Evolutionary conservation across 768 basidiomycete species (phyloP).

Genomic region (Lentinula boryana): DNA sequence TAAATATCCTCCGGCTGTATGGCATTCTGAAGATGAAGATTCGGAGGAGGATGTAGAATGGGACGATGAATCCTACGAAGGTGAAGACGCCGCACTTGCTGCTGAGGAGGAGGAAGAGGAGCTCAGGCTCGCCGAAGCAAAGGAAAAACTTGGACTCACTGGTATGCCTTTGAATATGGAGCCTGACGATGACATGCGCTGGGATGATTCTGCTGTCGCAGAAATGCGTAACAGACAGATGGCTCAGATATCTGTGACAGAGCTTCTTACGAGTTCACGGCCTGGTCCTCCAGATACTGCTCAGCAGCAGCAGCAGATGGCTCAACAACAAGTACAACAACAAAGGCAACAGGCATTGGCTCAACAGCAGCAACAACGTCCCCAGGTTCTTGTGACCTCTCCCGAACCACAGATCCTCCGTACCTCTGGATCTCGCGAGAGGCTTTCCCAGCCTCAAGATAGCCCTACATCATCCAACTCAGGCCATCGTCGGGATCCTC

Average conservation of each 20-base stretch:
- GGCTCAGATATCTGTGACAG: slow-evolving; percentile 13
- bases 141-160: slow-evolving; percentile 21
- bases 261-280: slow-evolving; percentile 28
- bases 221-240: slow-evolving; percentile 32
- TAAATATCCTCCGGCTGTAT: slow-evolving; percentile 78
- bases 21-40: slow-evolving; percentile 66
- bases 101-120: slow-evolving; percentile 50
- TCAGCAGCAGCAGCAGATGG: slow-evolving; percentile 26
- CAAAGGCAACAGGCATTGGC: slow-evolving; percentile 20
- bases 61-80: slow-evolving; percentile 65
- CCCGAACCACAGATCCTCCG: slow-evolving; percentile 28
- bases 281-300: slow-evolving; percentile 19
- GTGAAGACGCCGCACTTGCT: slow-evolving; percentile 59
- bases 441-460: slow-evolving; percentile 19
- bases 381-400: slow-evolving; percentile 4
- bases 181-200: slow-evolving; percentile 76
- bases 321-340: slow-evolving; percentile 17
- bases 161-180: slow-evolving; percentile 44
- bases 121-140: slow-evolving; percentile 19
- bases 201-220: slow-evolving; percentile 71
- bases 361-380: slow-evolving; percentile 19
- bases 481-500: slow-evolving; percentile 45
- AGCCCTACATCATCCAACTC: slow-evolving; percentile 14
- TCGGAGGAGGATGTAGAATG: slow-evolving; percentile 62
- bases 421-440: slow-evolving; percentile 43